Base-by-base conservation (phyloP, 2,329 filamentous ascomycete species). In the Rutstroemia sp. region DNA sequence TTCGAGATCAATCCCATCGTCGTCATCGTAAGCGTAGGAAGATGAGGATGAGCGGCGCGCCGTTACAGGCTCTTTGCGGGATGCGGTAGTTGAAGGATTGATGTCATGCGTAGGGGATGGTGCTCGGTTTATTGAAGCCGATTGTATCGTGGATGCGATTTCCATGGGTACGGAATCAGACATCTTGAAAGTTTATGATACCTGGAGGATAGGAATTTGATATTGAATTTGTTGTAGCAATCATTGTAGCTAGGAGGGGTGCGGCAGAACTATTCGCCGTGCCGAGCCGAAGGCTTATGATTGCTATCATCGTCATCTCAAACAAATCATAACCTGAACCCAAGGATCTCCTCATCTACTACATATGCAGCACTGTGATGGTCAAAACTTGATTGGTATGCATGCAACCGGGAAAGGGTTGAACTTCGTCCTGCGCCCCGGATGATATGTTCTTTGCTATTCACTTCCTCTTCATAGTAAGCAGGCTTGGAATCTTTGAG, bases 111-210 rank as follows among this genome's bases (percentile, higher is more conserved):
- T 71, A 5, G 85, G 79, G 41, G 88, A 89, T 0, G 91, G 91
- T 52, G 83, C 69, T 48, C 75, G 80, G 61, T 89, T 86, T 73
- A 96, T 86, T 68, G 87, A 88, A 37, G 85, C 88, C 16, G 87
- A 85, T 71, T 96, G 92, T 62, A 96, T 76, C 37, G 87, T 87
- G 66, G 89, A 88, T 47, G 89, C 88, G 57, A 92, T 74, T 69
- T 94, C 83, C 23, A 83, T 72, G 25, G 83, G 78, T 18, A 82
- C 18, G n/a, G 62, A 65, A 53, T 62, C 64, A 1, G 60, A 58
- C 67, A 69, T 69, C 52, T 59, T 63, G 59, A 27, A n/a, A 27
- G 25, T 18, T 25, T 49, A 27, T 5, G 16, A 14, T 30, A 16
- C 12, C 51, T 9, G 30, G 49, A 21, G 39, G 34, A 27, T 38